A percentile compares a stretch with the other conserved stretches of the same genome.
Conservation (phyloP, 257 asterid genomes). For the Fraxinus excelsior region DNA sequence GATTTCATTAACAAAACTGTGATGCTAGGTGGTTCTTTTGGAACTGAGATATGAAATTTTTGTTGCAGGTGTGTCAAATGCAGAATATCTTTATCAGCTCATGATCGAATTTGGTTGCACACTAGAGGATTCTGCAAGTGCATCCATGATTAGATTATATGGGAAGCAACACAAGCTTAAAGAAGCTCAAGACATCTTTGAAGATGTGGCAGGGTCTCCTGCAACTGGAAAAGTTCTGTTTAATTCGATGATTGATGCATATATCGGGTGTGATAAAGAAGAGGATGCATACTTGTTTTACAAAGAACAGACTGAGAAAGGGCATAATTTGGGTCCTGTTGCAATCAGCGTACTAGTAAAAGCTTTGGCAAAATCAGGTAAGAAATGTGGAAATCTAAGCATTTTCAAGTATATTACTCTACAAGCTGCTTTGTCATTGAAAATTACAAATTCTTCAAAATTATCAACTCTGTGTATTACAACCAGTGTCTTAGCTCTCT, state of each 20-base stretch:
- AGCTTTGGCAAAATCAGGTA: conserved; percentile 69
- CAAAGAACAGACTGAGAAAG: conserved; percentile 61
- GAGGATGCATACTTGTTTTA: conserved; percentile 70
- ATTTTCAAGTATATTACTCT: not conserved
- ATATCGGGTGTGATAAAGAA: conserved; percentile 55
- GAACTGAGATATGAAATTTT: conserved; percentile 20
- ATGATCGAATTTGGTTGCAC: conserved; percentile 52
- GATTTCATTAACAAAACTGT: not conserved
- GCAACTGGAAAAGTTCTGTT: conserved; percentile 40
- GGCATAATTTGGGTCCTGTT: conserved; percentile 68
- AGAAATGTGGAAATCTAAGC: conserved; percentile 24
- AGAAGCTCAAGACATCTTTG: conserved; percentile 61
- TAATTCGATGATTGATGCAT: conserved; percentile 69
- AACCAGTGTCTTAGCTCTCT: not conserved
- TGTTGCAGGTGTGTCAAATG: conserved; percentile 56
- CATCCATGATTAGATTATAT: conserved; percentile 66
- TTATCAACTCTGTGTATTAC: not conserved
- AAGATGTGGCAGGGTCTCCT: conserved; percentile 38
- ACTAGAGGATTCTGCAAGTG: conserved; percentile 61
- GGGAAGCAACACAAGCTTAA: conserved; percentile 64
- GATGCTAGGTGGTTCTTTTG: conserved; percentile 21
- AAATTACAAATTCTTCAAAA: not conserved
- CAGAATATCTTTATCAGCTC: conserved; percentile 59
- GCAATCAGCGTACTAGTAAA: conserved; percentile 89
- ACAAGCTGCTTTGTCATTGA: not conserved